Conservation (phyloP, 139 green algal genomes). For the Tetraselmis striata region DNA sequence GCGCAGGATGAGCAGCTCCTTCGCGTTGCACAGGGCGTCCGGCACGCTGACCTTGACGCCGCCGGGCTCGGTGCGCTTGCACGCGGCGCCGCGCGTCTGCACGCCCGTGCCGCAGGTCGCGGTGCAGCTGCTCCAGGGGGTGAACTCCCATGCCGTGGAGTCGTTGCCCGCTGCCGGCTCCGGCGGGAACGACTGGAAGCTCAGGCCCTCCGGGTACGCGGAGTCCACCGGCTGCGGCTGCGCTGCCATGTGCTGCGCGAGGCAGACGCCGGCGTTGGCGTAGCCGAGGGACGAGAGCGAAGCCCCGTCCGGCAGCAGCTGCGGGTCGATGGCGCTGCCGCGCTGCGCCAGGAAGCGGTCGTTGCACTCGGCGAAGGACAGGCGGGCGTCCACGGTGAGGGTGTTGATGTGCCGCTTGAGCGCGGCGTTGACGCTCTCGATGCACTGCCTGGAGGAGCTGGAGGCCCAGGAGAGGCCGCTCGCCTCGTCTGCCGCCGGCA, state of each 20-base stretch:
- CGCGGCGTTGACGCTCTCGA: neutral
- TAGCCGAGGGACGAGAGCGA: neutral
- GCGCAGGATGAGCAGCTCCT: neutral
- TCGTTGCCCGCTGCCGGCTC: neutral
- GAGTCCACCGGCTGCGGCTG: neutral
- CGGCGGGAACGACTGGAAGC: neutral
- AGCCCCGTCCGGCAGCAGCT: neutral
- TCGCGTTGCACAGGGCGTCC: constrained; percentile 17
- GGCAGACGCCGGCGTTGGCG: neutral
- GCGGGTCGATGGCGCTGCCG: neutral
- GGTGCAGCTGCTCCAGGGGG: constrained; percentile 25
- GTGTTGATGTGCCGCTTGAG: neutral
- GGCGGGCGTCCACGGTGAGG: neutral
- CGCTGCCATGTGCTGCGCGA: neutral
- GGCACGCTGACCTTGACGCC: constrained; percentile 15
- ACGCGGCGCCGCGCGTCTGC: neutral
- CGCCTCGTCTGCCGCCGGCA: neutral
- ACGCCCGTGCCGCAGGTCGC: constrained; percentile 2
- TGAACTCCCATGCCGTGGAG: constrained; percentile 12
- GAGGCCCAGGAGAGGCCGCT: neutral
- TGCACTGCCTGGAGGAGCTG: neutral
- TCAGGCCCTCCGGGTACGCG: neutral
- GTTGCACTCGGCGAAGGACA: neutral
- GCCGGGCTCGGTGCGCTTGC: constrained; percentile 16
- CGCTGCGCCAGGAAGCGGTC: neutral